Evolutionary conservation across 2,329 filamentous ascomycete species (phyloP), one percentile per base, ranked within the genome.

Genomic region (Zymoseptoria brevis): DNA sequence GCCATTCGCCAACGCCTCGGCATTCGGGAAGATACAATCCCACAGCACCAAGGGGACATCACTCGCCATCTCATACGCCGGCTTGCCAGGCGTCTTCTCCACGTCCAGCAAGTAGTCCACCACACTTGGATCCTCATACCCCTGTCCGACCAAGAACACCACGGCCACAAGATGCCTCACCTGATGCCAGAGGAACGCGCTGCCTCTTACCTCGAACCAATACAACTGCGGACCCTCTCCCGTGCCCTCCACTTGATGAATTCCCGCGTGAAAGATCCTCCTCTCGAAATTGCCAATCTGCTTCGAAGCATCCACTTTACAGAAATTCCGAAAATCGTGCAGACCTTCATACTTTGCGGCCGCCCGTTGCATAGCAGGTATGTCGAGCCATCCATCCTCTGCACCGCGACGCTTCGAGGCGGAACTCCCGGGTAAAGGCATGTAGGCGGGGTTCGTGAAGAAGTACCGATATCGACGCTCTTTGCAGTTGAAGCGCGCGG

Each of bases 141-240:
- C 86, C 75, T 99, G 94, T 26, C 90, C 94, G 8, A 97, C 86
- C 9, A 94, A 79, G 77, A 99, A 97, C n/a, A 99, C 79, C 6
- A 97, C 80, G 16, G 87, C 84, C n/a, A 95, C 86, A 84, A 99
- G 92, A 77, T 93, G 90, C 22, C 94, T 86, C 66, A 99, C 95
- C 76, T 99, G 94, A 76, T 99, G 94, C 94, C 94, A 99, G 53
- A 99, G 77, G 74, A 99, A 99, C 1, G 92, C 94, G 7, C 88
- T 91, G 19, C 94, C 94, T 66, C 92, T 85, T 49, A 99, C 85
- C 59, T 87, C 87, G 74, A 99, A 95, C 62, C 87, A 87, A 76
- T 95, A 97, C 13, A 96, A 82, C 69, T 90, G 22, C 8, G 59
- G 35, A 11, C 50, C 41, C 2, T 57, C 53, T 11, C 3, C 45